Evolutionary conservation across 1,284 basidiomycete species (phyloP), one percentile per base, ranked within the genome.

Genomic region (Athelia sp.): DNA sequence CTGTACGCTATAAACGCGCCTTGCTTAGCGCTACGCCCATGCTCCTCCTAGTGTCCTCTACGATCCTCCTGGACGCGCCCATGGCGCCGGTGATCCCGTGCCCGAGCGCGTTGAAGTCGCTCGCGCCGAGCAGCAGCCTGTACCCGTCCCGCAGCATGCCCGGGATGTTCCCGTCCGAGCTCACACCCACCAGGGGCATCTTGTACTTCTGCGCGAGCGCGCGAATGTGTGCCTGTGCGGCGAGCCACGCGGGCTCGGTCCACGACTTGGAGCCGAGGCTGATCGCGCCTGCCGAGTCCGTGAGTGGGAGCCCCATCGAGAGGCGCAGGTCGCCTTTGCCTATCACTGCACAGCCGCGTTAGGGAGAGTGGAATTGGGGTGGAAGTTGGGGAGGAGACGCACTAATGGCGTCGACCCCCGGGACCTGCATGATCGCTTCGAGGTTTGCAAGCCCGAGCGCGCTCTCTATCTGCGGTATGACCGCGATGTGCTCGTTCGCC

Each of bases 381-480:
- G 32, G n/a, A 34, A 34, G 32, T 34, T 34, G n/a, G n/a, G n/a
- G n/a, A 34, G 11, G 11, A 34, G 11, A 34, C 32, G n/a, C n/a
- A 40, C 36, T 40, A n/a, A 40, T 40, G 6, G 36, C 36, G 19
- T 40, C 36, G 9, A 40, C 19, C 6, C 36, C 36, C 19, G 15
- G n/a, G 19, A 40, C 36, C 36, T 40, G 36, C 36, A 40, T 40
- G 6, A 40, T 40, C 6, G 4, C 36, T n/a, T 40, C 36, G 19
- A 40, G 36, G 36, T 40, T 40, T n/a, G 6, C 36, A 9, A 40
- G n/a, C 15, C 36, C 36, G n/a, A 40, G 36, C n/a, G n/a, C n/a
- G 19, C 36, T 40, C n/a, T 40, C 36, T 6, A 40, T 40, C 36
- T 40, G 36, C 36, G 36, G 36, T n/a, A 40, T 40, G 36, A 40